phyloP scores from a whole-genome alignment of 495 filamentous ascomycete species.

The Oleoguttula mirabilis region DNA sequence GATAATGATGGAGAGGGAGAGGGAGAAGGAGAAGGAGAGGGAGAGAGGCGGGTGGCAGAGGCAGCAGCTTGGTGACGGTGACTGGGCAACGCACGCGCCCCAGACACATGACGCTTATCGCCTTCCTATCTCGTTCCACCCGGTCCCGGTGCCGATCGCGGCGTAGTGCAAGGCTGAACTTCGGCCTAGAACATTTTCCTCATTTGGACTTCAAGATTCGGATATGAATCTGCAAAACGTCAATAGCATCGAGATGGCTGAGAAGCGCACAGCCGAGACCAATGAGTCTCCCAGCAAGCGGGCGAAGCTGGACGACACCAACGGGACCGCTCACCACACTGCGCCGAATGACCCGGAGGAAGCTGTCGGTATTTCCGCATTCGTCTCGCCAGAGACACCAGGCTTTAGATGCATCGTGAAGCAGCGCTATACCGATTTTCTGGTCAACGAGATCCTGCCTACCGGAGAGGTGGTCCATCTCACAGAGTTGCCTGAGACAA shows the following conservation, averaged over 20 bases:
- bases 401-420: constrained; percentile 28
- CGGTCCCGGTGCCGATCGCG: too few species aligned
- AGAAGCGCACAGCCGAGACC: not conserved
- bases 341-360: constrained; percentile 17
- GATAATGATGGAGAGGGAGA: too few species aligned
- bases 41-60: too few species aligned
- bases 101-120: too few species aligned
- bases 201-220: too few species aligned
- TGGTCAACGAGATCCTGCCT: constrained; percentile 81
- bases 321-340: not conserved
- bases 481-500: constrained; percentile 30
- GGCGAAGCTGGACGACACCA: not conserved
- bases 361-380: constrained; percentile 26
- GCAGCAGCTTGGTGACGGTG: too few species aligned
- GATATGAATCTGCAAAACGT: too few species aligned
- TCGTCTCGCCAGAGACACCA: constrained; percentile 21
- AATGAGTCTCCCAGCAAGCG: not conserved
- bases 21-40: too few species aligned
- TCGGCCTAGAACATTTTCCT: too few species aligned
- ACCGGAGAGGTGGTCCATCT: constrained; percentile 73
- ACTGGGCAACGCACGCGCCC: too few species aligned
- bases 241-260: not conserved
- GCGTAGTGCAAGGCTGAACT: too few species aligned
- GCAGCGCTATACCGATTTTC: constrained; percentile 75
- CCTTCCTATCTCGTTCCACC: too few species aligned